Evolutionary conservation across 1,284 basidiomycete species (phyloP).

Genomic region (Leccinum pachyderme): DNA sequence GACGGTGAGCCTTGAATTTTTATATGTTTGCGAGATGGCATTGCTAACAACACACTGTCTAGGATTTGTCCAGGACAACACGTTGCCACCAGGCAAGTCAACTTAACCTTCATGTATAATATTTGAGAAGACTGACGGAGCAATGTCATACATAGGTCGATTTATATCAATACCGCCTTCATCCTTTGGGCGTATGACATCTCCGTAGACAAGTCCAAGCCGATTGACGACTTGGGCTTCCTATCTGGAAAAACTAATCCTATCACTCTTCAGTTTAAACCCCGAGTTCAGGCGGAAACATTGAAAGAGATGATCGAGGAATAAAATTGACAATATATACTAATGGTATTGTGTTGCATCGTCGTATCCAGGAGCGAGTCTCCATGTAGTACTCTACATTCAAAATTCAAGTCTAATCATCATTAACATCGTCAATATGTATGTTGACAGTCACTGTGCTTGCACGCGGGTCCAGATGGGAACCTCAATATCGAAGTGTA

Average conservation of each 20-base stretch:
- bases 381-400: neutral
- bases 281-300: neutral
- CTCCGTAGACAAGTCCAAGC: neutral
- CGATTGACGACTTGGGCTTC: neutral
- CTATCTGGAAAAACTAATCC: neutral
- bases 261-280: neutral
- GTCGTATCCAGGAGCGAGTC: neutral
- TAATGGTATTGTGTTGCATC: neutral
- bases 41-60: neutral
- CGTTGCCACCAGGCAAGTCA: slow-evolving; percentile 11
- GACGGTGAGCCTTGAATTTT: slow-evolving; percentile 6
- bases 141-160: neutral
- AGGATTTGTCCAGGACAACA: slow-evolving; percentile 19
- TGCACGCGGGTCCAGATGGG: too few relatives aligned
- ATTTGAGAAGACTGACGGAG: neutral
- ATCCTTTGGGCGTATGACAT: neutral
- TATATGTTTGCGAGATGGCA: too few relatives aligned
- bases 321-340: neutral
- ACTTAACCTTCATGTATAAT: too few relatives aligned
- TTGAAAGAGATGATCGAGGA: neutral
- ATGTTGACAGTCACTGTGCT: too few relatives aligned
- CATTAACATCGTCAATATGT: neutral
- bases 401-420: neutral
- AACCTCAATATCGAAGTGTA: too few relatives aligned
- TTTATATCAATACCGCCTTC: neutral